Conservation (phyloP, 164 flowering plant species). For the Stephania japonica region DNA sequence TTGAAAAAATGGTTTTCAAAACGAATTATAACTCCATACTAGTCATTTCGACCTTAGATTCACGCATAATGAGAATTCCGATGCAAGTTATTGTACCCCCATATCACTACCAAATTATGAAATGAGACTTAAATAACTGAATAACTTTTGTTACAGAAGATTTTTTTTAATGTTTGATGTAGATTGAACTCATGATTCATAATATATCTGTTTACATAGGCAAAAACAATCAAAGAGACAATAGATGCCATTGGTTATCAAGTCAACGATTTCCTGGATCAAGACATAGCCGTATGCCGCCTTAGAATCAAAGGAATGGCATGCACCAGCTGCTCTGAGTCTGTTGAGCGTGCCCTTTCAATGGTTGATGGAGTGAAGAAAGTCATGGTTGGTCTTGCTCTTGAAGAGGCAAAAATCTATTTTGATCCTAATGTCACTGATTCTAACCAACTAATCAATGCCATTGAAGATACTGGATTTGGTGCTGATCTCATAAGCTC, state of each 20-base stretch:
- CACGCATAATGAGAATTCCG: too few relatives aligned
- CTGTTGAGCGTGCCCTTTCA: slow-evolving; percentile 60
- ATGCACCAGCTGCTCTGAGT: slow-evolving; percentile 93
- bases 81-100: not conserved
- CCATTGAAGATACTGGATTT: slow-evolving; percentile 85
- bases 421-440: slow-evolving; percentile 63
- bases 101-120: not conserved
- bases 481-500: slow-evolving; percentile 73
- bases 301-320: slow-evolving; percentile 83
- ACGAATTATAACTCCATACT: too few relatives aligned
- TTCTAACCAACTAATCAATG: slow-evolving; percentile 43
- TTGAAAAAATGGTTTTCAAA: too few relatives aligned
- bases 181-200: not conserved
- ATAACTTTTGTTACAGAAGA: not conserved
- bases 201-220: slow-evolving; percentile 28
- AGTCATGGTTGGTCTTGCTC: slow-evolving; percentile 80
- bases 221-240: slow-evolving; percentile 51
- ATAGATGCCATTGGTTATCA: slow-evolving; percentile 64
- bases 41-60: too few relatives aligned
- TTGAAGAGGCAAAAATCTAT: slow-evolving; percentile 87
- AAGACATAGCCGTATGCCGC: slow-evolving; percentile 74
- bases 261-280: slow-evolving; percentile 61
- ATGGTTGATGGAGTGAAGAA: slow-evolving; percentile 75
- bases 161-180: not conserved
- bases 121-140: not conserved